phyloP scores from a whole-genome alignment of 495 filamentous ascomycete species.

The Talaromyces proteolyticus region DNA sequence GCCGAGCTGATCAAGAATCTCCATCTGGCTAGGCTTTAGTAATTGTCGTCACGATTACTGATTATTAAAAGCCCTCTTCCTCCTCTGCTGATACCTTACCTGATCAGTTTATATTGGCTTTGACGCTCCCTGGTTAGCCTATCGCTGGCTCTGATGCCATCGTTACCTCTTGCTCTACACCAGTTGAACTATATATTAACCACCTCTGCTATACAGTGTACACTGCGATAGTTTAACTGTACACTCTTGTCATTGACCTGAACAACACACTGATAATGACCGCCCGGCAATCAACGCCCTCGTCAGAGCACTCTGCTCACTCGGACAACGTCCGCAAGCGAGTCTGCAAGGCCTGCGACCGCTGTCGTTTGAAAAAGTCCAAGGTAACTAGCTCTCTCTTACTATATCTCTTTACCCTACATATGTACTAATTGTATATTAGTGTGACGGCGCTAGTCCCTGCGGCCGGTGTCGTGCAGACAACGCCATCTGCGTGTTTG shows the following conservation, averaged over 20 bases:
- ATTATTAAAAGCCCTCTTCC: no score
- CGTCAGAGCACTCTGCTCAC: slow-evolving; percentile 35
- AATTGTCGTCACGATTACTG: no score
- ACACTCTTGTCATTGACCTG: no score
- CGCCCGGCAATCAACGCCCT: slow-evolving; percentile 39
- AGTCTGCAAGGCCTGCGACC: slow-evolving; percentile 60
- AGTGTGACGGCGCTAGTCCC: slow-evolving; percentile 57
- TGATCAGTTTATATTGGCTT: no score
- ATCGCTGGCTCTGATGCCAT: slow-evolving; percentile 8
- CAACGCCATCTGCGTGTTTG: slow-evolving; percentile 57
- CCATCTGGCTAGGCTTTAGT: no score
- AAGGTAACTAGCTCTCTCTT: slow-evolving; percentile 52
- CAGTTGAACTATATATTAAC: slow-evolving; percentile 7
- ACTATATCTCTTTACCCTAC: no score
- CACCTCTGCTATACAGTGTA: no score
- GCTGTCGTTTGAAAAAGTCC: slow-evolving; percentile 59
- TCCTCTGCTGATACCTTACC: no score
- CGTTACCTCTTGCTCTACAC: background rate
- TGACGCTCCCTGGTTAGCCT: background rate
- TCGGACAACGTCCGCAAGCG: slow-evolving; percentile 47
- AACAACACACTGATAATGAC: no score
- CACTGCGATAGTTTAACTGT: no score
- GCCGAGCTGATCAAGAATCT: no score
- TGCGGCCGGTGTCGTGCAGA: slow-evolving; percentile 55
- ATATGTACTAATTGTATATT: slow-evolving; percentile 21